These are phyloP conservation scores for Aciculosporium take DNA, from an alignment of 2,329 filamentous ascomycete genomes.

Conservation along the genomic window DNA sequence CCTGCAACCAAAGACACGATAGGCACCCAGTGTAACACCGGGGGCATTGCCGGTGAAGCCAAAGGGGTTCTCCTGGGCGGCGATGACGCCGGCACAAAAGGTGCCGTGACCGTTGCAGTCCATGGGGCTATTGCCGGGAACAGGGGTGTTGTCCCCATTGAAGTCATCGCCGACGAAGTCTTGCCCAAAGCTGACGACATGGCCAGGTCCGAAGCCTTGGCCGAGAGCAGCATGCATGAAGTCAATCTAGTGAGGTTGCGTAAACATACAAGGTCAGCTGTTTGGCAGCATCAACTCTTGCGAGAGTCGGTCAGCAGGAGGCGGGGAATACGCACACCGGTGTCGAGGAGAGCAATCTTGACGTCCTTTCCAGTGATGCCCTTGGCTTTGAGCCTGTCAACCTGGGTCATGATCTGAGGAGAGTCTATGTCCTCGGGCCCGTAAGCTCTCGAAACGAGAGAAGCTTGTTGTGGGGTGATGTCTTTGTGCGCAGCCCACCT, in stretches of 20 bases:
- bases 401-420: slow-evolving; percentile 42
- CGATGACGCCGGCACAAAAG: slow-evolving; percentile 48
- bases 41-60: slow-evolving; percentile 45
- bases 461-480: slow-evolving; percentile 10
- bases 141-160: slow-evolving; percentile 23
- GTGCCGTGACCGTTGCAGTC: slow-evolving; percentile 46
- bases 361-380: slow-evolving; percentile 36
- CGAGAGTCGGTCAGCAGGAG: background rate
- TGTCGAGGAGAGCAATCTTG: slow-evolving; percentile 40
- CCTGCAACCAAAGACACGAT: slow-evolving; percentile 42
- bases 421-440: slow-evolving; percentile 24
- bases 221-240: slow-evolving; percentile 50
- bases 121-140: slow-evolving; percentile 37
- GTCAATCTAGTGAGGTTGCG: slow-evolving; percentile 44
- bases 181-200: slow-evolving; percentile 41
- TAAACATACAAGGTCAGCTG: background rate
- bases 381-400: slow-evolving; percentile 35
- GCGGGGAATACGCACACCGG: slow-evolving; percentile 28
- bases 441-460: slow-evolving; percentile 11
- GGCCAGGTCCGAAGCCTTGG: slow-evolving; percentile 46
- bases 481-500: slow-evolving; percentile 26
- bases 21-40: slow-evolving; percentile 40
- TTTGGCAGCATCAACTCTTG: too few relatives aligned
- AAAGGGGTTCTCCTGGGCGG: slow-evolving; percentile 37
- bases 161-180: slow-evolving; percentile 45